Percentiles rank a stretch among this genome's conserved stretches.
phyloP scores from a whole-genome alignment of 2,329 filamentous ascomycete genomes.

The Pestalotiopsis sp. region DNA sequence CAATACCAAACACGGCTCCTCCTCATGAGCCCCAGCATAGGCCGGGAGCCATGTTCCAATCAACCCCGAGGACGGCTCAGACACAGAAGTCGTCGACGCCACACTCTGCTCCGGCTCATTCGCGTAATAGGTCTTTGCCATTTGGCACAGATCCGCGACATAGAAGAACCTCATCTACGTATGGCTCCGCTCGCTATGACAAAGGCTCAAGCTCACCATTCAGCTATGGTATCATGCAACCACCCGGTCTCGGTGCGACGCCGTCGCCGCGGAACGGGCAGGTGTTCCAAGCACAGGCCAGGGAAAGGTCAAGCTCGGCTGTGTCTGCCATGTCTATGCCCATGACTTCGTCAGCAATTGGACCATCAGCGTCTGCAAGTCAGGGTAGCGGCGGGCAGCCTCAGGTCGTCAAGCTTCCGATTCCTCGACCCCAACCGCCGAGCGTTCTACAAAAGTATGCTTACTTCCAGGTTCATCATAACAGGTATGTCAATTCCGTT shows the following conservation, averaged over 20 bases:
- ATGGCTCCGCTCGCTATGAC: conserved; percentile 29
- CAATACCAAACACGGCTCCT: conserved; percentile 4
- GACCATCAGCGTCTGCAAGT: conserved; percentile 34
- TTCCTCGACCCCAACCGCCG: conserved; percentile 23
- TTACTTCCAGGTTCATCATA: conserved; percentile 62
- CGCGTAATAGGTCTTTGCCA: conserved; percentile 26
- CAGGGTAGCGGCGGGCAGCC: conserved; percentile 26
- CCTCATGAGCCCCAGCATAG: background rate
- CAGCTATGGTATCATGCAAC: conserved; percentile 32
- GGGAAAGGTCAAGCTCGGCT: conserved; percentile 30
- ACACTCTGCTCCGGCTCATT: conserved; percentile 20
- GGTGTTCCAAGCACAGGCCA: conserved; percentile 33
- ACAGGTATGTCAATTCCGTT: conserved; percentile 45
- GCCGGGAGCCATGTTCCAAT: background rate
- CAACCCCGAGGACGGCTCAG: conserved; percentile 5
- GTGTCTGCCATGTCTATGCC: conserved; percentile 33
- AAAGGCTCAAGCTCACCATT: conserved; percentile 32
- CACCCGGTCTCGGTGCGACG: conserved; percentile 30
- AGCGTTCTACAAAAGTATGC: conserved; percentile 53
- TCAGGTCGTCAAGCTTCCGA: conserved; percentile 21
- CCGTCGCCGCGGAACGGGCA: conserved; percentile 34
- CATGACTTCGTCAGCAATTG: conserved; percentile 35
- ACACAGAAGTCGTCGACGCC: background rate
- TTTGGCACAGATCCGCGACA: conserved; percentile 31
- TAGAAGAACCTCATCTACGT: conserved; percentile 33